Percentiles rank a stretch among this genome's conserved stretches.
phyloP scores from a whole-genome alignment of 2,329 filamentous ascomycete species.

The Neocatenulostroma microsporum region DNA sequence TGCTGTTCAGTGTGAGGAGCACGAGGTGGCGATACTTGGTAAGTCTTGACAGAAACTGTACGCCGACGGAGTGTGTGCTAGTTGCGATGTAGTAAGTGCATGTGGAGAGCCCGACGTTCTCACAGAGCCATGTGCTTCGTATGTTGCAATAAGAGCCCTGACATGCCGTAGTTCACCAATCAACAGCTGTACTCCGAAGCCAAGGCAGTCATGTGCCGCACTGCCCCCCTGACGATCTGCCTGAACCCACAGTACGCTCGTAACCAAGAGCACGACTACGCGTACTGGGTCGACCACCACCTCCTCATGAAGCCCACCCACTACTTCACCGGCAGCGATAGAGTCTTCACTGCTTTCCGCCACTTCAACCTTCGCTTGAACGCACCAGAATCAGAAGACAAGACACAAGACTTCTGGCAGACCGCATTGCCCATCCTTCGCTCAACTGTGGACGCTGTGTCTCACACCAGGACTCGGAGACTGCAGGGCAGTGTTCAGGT shows the following conservation, averaged over 20 bases:
- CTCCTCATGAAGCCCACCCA: background rate
- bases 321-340: background rate
- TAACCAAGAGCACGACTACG: background rate
- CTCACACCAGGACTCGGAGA: too few species aligned
- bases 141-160: too few species aligned
- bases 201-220: background rate
- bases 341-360: background rate
- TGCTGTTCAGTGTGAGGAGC: background rate
- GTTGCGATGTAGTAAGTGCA: too few species aligned
- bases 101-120: too few species aligned
- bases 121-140: too few species aligned
- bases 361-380: slow-evolving; percentile 1
- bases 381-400: background rate
- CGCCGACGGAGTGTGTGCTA: too few species aligned
- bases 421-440: too few species aligned
- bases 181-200: slow-evolving; percentile 1
- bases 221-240: background rate
- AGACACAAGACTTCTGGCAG: too few species aligned
- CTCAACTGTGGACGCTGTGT: too few species aligned
- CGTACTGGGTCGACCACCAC: background rate
- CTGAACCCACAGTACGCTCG: background rate
- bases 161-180: too few species aligned
- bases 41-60: too few species aligned
- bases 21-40: background rate
- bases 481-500: too few species aligned